Conservation (phyloP, 371 early-diverging fungal genomes). For the Quaeritorhiza haematococci region DNA sequence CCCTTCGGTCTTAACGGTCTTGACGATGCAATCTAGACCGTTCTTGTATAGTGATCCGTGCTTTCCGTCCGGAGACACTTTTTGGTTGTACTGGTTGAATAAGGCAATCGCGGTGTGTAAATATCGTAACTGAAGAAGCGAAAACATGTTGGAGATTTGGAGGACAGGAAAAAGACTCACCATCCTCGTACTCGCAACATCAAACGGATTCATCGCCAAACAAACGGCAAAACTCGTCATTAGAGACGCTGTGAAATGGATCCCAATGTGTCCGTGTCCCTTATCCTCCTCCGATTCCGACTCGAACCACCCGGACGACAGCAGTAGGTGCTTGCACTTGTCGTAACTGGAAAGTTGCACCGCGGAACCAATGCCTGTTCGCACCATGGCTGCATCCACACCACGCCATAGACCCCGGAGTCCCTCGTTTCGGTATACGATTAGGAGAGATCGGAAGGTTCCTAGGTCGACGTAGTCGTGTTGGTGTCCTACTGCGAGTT, state of each 20-base stretch:
- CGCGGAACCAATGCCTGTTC: conserved; percentile 86
- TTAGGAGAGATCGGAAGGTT: conserved; percentile 56
- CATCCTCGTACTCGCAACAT: conserved; percentile 91
- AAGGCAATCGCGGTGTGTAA: background rate
- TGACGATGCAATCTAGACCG: conserved; percentile 78
- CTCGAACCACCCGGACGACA: conserved; percentile 46
- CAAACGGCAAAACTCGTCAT: conserved; percentile 82
- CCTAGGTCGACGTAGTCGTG: conserved; percentile 70
- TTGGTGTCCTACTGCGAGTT: conserved; percentile 79
- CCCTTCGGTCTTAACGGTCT: conserved; percentile 81
- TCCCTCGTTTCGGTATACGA: conserved; percentile 64
- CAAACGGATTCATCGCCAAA: conserved; percentile 93
- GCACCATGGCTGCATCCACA: conserved; percentile 80
- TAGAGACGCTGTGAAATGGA: conserved; percentile 77
- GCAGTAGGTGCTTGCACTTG: conserved; percentile 63
- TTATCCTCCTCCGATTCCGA: conserved; percentile 45
- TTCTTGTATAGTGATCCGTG: conserved; percentile 63
- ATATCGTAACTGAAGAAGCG: background rate
- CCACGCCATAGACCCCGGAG: conserved; percentile 83
- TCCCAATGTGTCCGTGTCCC: conserved; percentile 43
- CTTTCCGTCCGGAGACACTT: conserved; percentile 48
- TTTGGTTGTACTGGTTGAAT: conserved; percentile 70
- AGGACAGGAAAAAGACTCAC: conserved; percentile 4
- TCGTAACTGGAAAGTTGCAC: conserved; percentile 92
- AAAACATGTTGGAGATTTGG: background rate